These are phyloP conservation scores for Ogataea corticis DNA, from an alignment of 805 yeast species.

Conservation along the genomic window DNA sequence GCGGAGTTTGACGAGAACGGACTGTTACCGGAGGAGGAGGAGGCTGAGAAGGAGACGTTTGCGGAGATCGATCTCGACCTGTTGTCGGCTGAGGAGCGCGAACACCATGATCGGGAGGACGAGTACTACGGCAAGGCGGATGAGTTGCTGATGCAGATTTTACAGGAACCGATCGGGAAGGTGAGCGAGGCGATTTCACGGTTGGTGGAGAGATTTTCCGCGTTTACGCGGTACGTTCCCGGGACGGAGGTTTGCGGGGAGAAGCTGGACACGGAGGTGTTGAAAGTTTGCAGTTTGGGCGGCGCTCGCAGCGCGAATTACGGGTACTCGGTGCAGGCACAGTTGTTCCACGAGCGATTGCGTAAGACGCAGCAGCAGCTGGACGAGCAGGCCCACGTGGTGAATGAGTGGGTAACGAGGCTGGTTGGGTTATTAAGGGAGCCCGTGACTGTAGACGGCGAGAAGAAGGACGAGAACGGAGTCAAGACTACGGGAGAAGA, in stretches of 20 bases:
- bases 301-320: constrained; percentile 10
- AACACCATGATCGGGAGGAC: constrained; percentile 48
- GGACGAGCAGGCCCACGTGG: constrained; percentile 49
- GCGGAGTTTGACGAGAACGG: constrained; percentile 34
- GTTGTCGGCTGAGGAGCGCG: constrained; percentile 23
- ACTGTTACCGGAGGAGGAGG: constrained; percentile 21
- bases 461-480: constrained; percentile 12
- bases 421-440: constrained; percentile 44
- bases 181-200: constrained; percentile 33
- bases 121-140: constrained; percentile 64
- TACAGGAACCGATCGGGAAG: constrained; percentile 43
- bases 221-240: background rate
- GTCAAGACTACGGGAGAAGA: constrained; percentile 62
- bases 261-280: background rate
- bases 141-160: constrained; percentile 49
- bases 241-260: background rate
- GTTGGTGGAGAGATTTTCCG: constrained; percentile 22
- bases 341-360: constrained; percentile 30
- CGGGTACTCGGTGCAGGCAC: constrained; percentile 22
- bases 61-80: constrained; percentile 24
- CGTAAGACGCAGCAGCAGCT: constrained; percentile 35
- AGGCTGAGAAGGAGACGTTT: constrained; percentile 20
- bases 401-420: constrained; percentile 53
- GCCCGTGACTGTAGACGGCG: constrained; percentile 39
- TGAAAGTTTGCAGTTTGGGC: constrained; percentile 8